Base-by-base conservation (phyloP, 176 grass and related monocot species). In the Oryza meyeriana region DNA sequence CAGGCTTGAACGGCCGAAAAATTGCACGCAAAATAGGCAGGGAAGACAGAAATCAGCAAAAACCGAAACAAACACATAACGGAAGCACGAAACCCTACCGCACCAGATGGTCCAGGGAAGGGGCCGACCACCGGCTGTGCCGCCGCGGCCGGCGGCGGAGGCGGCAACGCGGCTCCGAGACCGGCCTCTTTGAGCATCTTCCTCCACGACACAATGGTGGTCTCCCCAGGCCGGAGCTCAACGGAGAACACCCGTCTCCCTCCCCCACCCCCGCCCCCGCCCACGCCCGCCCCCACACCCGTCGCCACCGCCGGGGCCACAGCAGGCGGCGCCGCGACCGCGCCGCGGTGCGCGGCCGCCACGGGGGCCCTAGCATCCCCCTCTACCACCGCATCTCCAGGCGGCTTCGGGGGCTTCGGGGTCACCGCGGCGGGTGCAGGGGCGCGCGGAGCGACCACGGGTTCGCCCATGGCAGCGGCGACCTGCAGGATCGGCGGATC, bases 121-220 rank as follows among this genome's bases (percentile, higher is more conserved):
- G 70, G 58, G 1, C 16, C 69, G 5, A 48, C 38, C 27, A 65
- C 39, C 13, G 69, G 80, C 57, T 64, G 69, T 4, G 80, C 6
- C 1, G 42, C 65, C 14, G 57, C 20, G 25, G 79, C 79, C 8
- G 79, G 79, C 79, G 33, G 29, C 64, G 61, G 25, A 58, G 50
- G 16, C 16, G 33, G 77, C 22, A 16, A 17, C 13, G 40, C 33
- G 10, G 39, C 24, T 67, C 28, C 77, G 34, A 63, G 74, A 40
- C 44, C 78, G 27, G 78, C 80, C 26, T 92, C 89, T 84, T 77
- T 92, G 63, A 92, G 59, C 22, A 94, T 82, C 42, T 84, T 91
- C 81, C 87, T 94, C 93, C 93, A 92, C 3, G 93, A 94, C 12
- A 94, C 89, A 86, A 92, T 89, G 89, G 89, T 94, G 64, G 89